Base-by-base conservation (phyloP, 768 basidiomycete species). In the Nidularia sp. region DNA sequence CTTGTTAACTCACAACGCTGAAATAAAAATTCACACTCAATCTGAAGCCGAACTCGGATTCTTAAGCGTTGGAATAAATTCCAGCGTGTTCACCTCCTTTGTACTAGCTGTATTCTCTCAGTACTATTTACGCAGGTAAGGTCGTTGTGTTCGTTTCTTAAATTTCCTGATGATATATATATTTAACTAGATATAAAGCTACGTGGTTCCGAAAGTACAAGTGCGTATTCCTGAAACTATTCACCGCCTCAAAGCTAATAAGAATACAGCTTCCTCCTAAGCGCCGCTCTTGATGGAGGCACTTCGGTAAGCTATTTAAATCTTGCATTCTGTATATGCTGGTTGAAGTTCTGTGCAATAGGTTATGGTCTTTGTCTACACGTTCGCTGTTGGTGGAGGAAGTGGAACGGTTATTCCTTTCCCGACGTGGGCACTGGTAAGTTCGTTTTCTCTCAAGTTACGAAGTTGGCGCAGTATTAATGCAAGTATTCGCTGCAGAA, bases 21-120 rank as follows among this genome's bases (percentile, higher is more conserved):
- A 31, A 44, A 43, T 3, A 29, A 5, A 12, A 12, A 31, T 44
- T 35, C 22, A 45, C 18, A 15, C 15, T 39, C 36, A 39, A 39
- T 39, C 36, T 39, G 36, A 34, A 64, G 61, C 61, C 32, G 63
- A 62, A 52, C 65, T 76, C 12, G 74, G 75, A 48, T 74, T 63
- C 56, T 60, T 80, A 51, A 70, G 74, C 42, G 77, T 76, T 50
- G 80, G 80, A 8, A 77, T 81, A 65, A 81, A 81, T 63, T 75
- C 74, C 1, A 74, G 70, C 2, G 66, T 78, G 18, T 73, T 76
- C 55, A 65, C 64, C 3, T 60, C 68, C 1, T 74, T 76, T 57
- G 57, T 60, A 5, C 50, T 76, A 25, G 72, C 70, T 25, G 56
- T 74, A 42, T 69, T 76, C 55, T 76, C 74, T 5, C 75, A 75